Evolutionary conservation across 805 yeast genomes (phyloP), one percentile per base, ranked within the genome.

Genomic region (Schwanniomyces polymorphus): DNA sequence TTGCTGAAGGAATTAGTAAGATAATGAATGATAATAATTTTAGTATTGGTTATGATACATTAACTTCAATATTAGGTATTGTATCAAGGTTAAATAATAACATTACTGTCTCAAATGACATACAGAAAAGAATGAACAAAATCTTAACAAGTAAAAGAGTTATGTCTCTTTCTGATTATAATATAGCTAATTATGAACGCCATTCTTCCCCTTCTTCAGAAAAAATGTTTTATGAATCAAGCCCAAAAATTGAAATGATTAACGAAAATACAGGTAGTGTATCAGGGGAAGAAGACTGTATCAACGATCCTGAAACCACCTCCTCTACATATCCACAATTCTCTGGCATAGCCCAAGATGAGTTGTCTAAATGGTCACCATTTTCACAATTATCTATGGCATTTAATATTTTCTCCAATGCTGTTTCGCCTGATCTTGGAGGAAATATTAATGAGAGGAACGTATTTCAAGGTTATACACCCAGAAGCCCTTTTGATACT

Each of bases 1-100:
- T 71, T 17, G 72, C 72, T 3, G 64, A 61, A 38, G 62, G 56
- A 4, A 55, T 61, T 9, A 56, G 59, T 17, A 61, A 56, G 29
- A 47, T 60, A 5, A 55, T 58, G 10, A 25, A 27, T 48, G 50
- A 37, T 50, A 52, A 29, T 44, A 53, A 27, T 42, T 49, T 16
- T 56, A 17, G 52, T 12, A 26, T 27, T 25, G 38, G 39, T 17
- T 42, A 34, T 34, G 44, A 42, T 42, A 27, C 34, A 3, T 34
- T 42, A 18, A 27, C 56, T 26, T 53, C 58, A 16, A 44, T 60
- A 16, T 57, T 58, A 37, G 40, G 42, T 16, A 45, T 57, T 35
- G 55, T 58, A 3, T 54, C 57, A 8, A 50, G 52, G 38, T 53
- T 58, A 38, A 60, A 57, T 37, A 63, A 60, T 18, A 70, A 61